Evolutionary conservation across 768 basidiomycete species (phyloP), one percentile per base, ranked within the genome.

Genomic region (Udeniomyces megalosporus): DNA sequence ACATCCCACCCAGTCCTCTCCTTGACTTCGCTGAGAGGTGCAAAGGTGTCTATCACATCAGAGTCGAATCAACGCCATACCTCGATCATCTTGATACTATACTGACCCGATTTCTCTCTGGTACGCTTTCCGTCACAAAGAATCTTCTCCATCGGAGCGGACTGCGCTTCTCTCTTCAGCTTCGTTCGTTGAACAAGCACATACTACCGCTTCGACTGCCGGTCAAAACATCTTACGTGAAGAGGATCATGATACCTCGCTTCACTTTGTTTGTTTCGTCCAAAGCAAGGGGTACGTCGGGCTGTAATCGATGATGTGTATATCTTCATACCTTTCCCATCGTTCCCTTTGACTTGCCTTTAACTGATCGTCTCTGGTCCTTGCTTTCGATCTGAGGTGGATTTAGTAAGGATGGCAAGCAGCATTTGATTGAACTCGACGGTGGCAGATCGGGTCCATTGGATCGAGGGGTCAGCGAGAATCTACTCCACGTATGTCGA

Each of bases 231-330:
- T 69, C 1, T 77, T 83, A 0, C 83, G 86, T 2, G 62, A 57
- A 10, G 72, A 75, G 1, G 77, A 86, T 67, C 76, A 83, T 10
- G 77, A 87, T 44, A 85, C 85, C 0, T 78, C 86, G 68, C 76
- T 88, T 8, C 92, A 95, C 73, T 96, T 92, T 67, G 86, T 86
- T 1, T 83, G 84, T 68, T 96, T 95, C 68, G 81, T 95, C 35
- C 78, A 79, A 62, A 86, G 85, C 0, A 81, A 70, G 20, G 72
- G 71, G 73, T 73, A 56, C 50, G 70, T 68, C 3, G 7, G 17
- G 22, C 7, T 6, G 14, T 31, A 17, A 42, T 8, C 17, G 38
- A 42, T 17, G 38, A 42, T 42, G 38, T 42, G 38, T 8, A 42
- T 4, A 2, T 42, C 31, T 4, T 29, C 45, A 31, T 11, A 31